A percentile compares a stretch with the other conserved stretches of the same genome.
phyloP scores from a whole-genome alignment of 768 basidiomycete species.

The Lactarius sp. region DNA sequence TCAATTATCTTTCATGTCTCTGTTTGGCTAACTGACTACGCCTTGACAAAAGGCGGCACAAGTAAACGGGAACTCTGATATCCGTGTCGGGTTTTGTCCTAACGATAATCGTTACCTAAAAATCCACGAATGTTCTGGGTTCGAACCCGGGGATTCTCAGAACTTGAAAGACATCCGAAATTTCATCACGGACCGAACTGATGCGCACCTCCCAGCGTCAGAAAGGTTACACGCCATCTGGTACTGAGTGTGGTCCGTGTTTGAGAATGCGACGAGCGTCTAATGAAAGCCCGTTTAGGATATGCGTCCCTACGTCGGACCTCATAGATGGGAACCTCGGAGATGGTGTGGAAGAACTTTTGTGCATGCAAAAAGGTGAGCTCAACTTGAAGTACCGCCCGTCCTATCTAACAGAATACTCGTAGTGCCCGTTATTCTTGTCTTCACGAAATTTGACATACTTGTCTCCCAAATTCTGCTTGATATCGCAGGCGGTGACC shows the following conservation, averaged over 20 bases:
- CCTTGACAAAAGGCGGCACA: background rate
- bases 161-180: background rate
- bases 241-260: background rate
- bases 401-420: no score
- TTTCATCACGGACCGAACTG: background rate
- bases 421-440: no score
- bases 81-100: background rate
- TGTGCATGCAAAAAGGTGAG: no score
- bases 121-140: background rate
- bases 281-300: background rate
- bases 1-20: background rate
- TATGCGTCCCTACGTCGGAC: slow-evolving; percentile 7
- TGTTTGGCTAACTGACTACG: background rate
- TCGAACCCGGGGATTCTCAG: background rate
- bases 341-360: background rate
- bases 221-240: slow-evolving; percentile 16
- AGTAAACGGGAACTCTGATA: background rate
- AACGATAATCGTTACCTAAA: background rate
- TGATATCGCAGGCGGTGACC: no score
- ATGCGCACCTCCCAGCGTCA: background rate
- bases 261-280: background rate
- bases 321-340: background rate
- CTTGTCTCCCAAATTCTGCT: no score
- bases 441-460: no score
- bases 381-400: no score